Base-by-base conservation (phyloP, 2,329 filamentous ascomycete genomes). In the Trichoderma oligosporum region DNA sequence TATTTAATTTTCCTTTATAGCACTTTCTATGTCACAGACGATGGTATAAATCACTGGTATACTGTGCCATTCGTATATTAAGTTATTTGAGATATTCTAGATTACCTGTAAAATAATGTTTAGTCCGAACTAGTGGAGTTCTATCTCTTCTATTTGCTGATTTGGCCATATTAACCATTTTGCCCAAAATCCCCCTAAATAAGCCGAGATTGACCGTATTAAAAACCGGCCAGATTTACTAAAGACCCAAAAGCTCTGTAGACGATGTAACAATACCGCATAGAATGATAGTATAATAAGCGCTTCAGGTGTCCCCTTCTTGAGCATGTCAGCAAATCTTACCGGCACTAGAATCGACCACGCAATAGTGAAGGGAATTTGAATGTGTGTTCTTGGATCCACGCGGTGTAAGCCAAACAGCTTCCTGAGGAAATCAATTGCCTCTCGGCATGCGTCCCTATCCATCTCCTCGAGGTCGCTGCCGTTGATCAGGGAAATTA, bases 231-330 rank as follows among this genome's bases (percentile, higher is more conserved):
- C 56, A 4, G 56, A 47, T n/a, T 33, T 25, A 14, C 64, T 63
- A 51, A 74, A 64, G 18, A 72, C 62, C 73, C 73, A 75, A 16
- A 64, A 66, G 1, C 65, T 54, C n/a, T 66, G 64, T 16, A 61
- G 64, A 16, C 64, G 61, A 60, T 78, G 72, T 27, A 79, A 61
- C 31, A 77, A 63, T 4, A 74, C 67, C 2, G 73, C 75, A 62
- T 76, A 78, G 60, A 76, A 74, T 4, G 70, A 71, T 7, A 79
- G 60, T 2, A 73, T 63, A 1, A 67, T 66, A 22, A 74, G 55
- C 1, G 75, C 76, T 61, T 78, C 76, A 0, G 74, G 71, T 3
- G 66, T 61, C 35, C 68, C 66, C 31, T 64, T 58, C 12, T 68
- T 65, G 7, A 79, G 61, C 49, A 76, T 63, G 7, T 56, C 61